A percentile compares a stretch with the other conserved stretches of the same genome.
These are phyloP conservation scores for Dothideomycetes sp. DNA, from an alignment of 2,329 filamentous ascomycete species.

Conservation along the genomic window DNA sequence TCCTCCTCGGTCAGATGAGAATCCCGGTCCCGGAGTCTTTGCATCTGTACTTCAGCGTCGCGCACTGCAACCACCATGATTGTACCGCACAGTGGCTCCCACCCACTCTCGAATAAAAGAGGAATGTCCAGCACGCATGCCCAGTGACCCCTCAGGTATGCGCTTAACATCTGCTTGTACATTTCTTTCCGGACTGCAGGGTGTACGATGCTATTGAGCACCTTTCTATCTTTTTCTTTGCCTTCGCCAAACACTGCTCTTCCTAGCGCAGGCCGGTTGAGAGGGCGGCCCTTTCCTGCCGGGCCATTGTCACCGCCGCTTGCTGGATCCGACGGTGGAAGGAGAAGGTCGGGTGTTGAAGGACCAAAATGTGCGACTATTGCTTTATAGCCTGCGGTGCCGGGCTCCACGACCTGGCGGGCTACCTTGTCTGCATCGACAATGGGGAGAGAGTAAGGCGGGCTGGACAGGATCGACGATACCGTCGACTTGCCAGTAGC, in stretches of 20 bases:
- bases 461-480: constrained; percentile 64
- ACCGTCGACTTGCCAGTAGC: constrained; percentile 98
- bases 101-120: constrained; percentile 75
- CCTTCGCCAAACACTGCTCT: constrained; percentile 74
- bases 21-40: constrained; percentile 64
- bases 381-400: constrained; percentile 68
- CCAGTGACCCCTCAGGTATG: constrained; percentile 69
- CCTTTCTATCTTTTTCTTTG: constrained; percentile 61
- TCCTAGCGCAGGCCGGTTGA: constrained; percentile 81
- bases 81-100: constrained; percentile 76
- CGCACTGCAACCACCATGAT: constrained; percentile 78
- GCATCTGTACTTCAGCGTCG: constrained; percentile 74
- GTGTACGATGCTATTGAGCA: constrained; percentile 84
- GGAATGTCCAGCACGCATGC: constrained; percentile 89
- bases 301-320: constrained; percentile 39
- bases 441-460: constrained; percentile 78
- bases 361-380: constrained; percentile 75
- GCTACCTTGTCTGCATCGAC: constrained; percentile 91
- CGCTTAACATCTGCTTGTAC: constrained; percentile 59
- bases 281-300: constrained; percentile 54
- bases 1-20: constrained; percentile 71
- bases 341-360: constrained; percentile 67
- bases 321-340: constrained; percentile 46
- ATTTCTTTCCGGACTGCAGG: constrained; percentile 79
- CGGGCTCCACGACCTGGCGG: constrained; percentile 87